Conservation (phyloP, 176 grass and related monocot genomes). For the Zea luxurians region DNA sequence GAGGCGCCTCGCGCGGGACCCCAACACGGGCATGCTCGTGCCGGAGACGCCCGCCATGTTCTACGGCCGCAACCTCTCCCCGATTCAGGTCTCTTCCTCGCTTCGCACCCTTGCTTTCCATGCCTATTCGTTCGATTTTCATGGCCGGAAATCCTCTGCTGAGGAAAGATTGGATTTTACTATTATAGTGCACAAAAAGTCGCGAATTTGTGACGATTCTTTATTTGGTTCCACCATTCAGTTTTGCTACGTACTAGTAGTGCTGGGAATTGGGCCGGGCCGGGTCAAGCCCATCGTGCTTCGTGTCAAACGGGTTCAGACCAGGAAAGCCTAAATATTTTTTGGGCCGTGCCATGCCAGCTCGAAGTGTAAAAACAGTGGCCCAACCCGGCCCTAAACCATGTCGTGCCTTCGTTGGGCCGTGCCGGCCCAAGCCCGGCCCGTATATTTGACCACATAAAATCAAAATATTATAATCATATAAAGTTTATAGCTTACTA, state of each 20-base stretch:
- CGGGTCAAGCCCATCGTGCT: no score
- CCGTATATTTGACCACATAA: no score
- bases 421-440: no score
- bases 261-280: no score
- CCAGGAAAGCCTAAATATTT: no score
- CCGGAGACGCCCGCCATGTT: conserved; percentile 50
- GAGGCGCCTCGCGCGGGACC: conserved; percentile 34
- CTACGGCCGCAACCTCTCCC: conserved; percentile 69
- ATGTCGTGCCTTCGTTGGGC: no score
- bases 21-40: conserved; percentile 61
- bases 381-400: no score
- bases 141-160: background rate
- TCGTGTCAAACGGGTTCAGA: no score
- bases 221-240: background rate
- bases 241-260: background rate
- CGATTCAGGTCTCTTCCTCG: conserved; percentile 52
- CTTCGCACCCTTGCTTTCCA: background rate
- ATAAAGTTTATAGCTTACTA: no score
- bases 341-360: no score
- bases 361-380: no score
- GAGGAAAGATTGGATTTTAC: conserved; percentile 12
- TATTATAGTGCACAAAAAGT: background rate
- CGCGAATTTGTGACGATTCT: background rate
- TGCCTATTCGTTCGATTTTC: conserved; percentile 5
- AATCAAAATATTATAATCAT: no score